Base-by-base conservation (phyloP, 2,329 filamentous ascomycete genomes). In the Botryotinia globosa region DNA sequence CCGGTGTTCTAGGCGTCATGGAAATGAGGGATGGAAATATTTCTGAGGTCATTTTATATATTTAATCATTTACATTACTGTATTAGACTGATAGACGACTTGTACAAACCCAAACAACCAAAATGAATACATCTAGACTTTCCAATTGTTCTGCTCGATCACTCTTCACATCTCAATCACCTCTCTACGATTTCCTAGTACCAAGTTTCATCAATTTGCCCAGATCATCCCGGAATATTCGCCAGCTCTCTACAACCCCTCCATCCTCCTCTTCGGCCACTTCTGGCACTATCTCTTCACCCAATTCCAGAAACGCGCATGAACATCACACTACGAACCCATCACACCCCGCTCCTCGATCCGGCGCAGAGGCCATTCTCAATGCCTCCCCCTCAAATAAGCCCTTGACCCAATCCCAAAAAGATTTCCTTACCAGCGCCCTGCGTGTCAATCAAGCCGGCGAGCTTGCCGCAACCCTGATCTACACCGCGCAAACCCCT, bases 401-500 rank as follows among this genome's bases (percentile, higher is more conserved):
- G 80, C 86, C 90, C 16, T 85, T 96, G 64, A 93, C 89, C 44
- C 83, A 87, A 75, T 86, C 89, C 74, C 93, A 97, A 80, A 87
- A 89, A 73, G 87, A 91, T 72, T 97, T 91, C 79, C 89, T 97
- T 66, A 90, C 92, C 73, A 88, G 91, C 42, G 93, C 93, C 25
- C 90, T 98, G 44, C 94, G 96, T 75, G 96, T 99, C 73, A 98
- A 99, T 83, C 96, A 99, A 84, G 94, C 96, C 37, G 96, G 96
- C 80, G 96, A 99, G 83, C 89, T 99, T n/a, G 96, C 96, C 71
- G 96, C 96, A 44, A 95, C 93, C 39, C 89, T 97, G 72, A 99
- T 99, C 82, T 99, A 98, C 85, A 90, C 89, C 1, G 91, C 93
- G 2, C 96, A 99, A 82, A 95, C 90, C 0, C 94, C 94, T 0